phyloP scores from a whole-genome alignment of 2,329 filamentous ascomycete genomes.

The Venturia oleaginea region DNA sequence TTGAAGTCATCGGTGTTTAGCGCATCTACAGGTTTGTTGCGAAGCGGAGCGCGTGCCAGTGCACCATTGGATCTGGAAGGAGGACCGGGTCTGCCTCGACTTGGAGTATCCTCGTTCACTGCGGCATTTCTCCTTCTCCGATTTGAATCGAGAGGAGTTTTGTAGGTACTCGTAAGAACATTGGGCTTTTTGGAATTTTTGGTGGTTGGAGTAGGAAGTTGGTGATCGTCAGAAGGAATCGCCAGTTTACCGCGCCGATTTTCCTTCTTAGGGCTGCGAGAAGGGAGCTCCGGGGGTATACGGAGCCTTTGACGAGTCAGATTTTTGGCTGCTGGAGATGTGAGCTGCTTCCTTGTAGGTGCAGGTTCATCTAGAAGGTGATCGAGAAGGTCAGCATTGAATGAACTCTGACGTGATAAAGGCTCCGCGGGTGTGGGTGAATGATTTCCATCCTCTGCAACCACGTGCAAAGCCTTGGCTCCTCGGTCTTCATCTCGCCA shows the following conservation, averaged over 20 bases:
- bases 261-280: not conserved
- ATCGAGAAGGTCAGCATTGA: constrained; percentile 3
- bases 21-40: constrained; percentile 44
- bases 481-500: not conserved
- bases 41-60: not conserved
- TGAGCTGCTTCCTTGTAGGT: not conserved
- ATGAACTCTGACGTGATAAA: not conserved
- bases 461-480: not conserved
- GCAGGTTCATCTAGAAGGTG: constrained; percentile 1
- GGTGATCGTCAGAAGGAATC: not conserved
- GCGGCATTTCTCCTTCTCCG: not conserved
- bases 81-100: not conserved
- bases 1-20: constrained; percentile 69
- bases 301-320: not conserved
- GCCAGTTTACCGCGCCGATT: not conserved
- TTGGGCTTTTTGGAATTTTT: not conserved
- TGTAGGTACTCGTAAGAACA: not conserved
- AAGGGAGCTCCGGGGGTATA: not conserved
- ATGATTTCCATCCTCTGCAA: constrained; percentile 7
- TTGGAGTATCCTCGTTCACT: not conserved
- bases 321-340: not conserved
- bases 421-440: not conserved
- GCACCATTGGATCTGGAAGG: not conserved
- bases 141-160: not conserved
- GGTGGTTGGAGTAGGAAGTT: not conserved